Base-by-base conservation (phyloP, 192 early-diverging fungal species). In the Thoreauomyces humboldtii region DNA sequence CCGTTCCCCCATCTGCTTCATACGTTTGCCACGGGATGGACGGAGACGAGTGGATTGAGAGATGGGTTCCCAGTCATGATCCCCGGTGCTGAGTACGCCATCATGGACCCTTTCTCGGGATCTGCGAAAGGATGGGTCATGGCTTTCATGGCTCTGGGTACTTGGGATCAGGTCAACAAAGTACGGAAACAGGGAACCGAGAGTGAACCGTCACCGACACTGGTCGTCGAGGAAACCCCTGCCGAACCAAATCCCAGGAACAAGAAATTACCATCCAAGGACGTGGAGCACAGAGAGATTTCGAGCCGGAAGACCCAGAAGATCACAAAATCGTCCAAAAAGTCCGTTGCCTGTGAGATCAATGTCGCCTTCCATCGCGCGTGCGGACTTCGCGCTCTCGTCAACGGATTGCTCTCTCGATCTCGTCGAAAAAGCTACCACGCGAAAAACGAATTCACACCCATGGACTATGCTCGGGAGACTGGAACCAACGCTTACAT, bases 51-150 rank as follows among this genome's bases (percentile, higher is more conserved):
- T 7, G 33, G 27, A 4, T 12, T 34, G n/a, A n/a, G n/a, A n/a
- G n/a, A n/a, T n/a, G n/a, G n/a, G n/a, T n/a, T n/a, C n/a, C 73
- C 73, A 5, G 31, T 78, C 28, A 43, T 75, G 63, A 25, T 79
- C 12, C 77, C 77, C 7, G 73, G 73, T 32, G 62, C 73, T 5
- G 77, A 79, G 47, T 75, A 79, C 57, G 35, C 44, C 28, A 70
- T 79, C 56, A 22, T 73, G 32, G 77, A 79, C 59, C 77, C 77
- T 12, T 73, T 79, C 52, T 47, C 48, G 32, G 73, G 77, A 27
- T 44, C 45, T 31, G 35, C 63, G 27, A 75, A 71, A 47, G 77
- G 77, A 22, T 79, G 73, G 77, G 55, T 76, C 14, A 69, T 27
- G 4, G 62, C 61, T n/a, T 67, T 60, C 38, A 19, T 79, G 45